These are phyloP conservation scores for Pogostemon cablin DNA, from an alignment of 257 asterid species.

Conservation along the genomic window DNA sequence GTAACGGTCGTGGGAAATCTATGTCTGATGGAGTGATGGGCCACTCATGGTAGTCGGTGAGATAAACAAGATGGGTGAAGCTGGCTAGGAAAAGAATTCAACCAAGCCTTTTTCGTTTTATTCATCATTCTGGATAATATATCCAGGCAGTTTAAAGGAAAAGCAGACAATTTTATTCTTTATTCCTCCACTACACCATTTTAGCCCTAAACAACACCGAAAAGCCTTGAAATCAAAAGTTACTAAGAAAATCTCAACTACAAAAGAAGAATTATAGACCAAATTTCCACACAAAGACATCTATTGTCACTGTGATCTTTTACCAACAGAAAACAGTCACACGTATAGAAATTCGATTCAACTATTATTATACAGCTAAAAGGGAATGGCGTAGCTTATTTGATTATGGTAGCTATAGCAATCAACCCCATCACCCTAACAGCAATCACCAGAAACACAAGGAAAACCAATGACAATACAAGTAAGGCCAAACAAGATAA, in stretches of 20 bases:
- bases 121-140: background rate
- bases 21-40: background rate
- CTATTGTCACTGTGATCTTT: background rate
- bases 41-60: background rate
- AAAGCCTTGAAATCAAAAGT: conserved; percentile 2
- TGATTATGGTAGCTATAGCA: background rate
- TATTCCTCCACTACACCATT: background rate
- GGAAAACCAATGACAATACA: conserved; percentile 13
- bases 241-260: conserved; percentile 10
- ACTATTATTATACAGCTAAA: background rate
- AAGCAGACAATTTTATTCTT: background rate
- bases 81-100: background rate
- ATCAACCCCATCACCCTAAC: too few species aligned
- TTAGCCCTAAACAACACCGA: background rate
- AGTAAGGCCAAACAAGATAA: conserved; percentile 25
- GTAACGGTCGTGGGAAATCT: background rate
- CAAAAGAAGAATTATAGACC: conserved; percentile 4
- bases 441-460: background rate
- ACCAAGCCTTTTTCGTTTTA: background rate
- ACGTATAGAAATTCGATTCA: background rate
- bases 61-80: background rate
- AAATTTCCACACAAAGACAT: conserved; percentile 5
- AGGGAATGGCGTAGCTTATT: background rate
- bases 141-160: background rate
- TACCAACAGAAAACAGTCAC: background rate